Conservation (phyloP, 352 stramenopile species). For the Pythium rishiriense region DNA sequence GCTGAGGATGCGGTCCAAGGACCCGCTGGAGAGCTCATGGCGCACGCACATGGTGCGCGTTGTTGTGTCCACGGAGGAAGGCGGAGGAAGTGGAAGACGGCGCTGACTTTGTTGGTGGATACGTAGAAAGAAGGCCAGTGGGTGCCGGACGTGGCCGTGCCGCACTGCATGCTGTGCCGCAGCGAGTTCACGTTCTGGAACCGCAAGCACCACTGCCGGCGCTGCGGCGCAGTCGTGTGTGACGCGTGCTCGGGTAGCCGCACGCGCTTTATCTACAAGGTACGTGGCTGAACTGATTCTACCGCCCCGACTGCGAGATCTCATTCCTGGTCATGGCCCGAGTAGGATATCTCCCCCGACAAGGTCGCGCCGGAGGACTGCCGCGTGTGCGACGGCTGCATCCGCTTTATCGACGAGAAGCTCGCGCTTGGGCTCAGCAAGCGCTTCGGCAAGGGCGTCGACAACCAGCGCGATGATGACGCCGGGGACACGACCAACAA, state of each 20-base stretch:
- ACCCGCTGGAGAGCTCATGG: constrained; percentile 87
- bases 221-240: constrained; percentile 83
- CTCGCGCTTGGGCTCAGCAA: constrained; percentile 71
- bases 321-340: too few relatives aligned
- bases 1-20: constrained; percentile 75
- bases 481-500: constrained; percentile 12
- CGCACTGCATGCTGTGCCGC: constrained; percentile 83
- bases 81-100: too few relatives aligned
- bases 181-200: constrained; percentile 85
- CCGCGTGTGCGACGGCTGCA: constrained; percentile 81
- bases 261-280: constrained; percentile 88
- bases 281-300: constrained; percentile 5
- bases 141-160: constrained; percentile 79
- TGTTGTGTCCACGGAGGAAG: too few relatives aligned
- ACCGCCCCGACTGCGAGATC: too few relatives aligned
- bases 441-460: constrained; percentile 59
- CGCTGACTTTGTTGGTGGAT: not conserved
- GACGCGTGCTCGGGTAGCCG: constrained; percentile 74
- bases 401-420: constrained; percentile 85
- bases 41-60: constrained; percentile 74
- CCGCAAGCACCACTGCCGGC: constrained; percentile 87
- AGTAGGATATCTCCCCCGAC: constrained; percentile 66
- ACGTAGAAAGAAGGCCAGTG: constrained; percentile 83
- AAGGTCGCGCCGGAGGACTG: constrained; percentile 66
- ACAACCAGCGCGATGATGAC: constrained; percentile 31